These are phyloP conservation scores for Zymoseptoria passerinii DNA, from an alignment of 2,329 filamentous ascomycete genomes.

Conservation along the genomic window DNA sequence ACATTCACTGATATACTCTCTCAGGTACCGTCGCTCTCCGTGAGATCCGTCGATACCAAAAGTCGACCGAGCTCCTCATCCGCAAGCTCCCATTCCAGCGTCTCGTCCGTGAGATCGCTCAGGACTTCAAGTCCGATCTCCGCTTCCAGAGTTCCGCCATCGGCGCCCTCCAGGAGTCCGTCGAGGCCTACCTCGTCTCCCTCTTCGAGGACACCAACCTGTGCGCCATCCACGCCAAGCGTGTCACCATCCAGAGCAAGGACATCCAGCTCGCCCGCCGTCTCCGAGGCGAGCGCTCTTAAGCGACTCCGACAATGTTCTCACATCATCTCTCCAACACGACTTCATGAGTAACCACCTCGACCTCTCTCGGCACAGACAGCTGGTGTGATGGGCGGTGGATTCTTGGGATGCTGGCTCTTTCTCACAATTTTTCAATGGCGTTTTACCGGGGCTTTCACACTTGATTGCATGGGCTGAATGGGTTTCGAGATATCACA, in stretches of 20 bases:
- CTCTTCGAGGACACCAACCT: conserved; percentile 96
- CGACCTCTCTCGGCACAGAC: conserved; percentile 25
- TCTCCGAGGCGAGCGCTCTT: conserved; percentile 48
- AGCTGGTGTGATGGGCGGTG: conserved; percentile 28
- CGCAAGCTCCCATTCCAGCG: conserved; percentile 72
- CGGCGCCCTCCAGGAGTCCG: conserved; percentile 83
- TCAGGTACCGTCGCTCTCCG: conserved; percentile 73
- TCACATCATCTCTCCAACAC: conserved; percentile 17
- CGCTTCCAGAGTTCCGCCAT: conserved; percentile 97
- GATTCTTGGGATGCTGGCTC: conserved; percentile 9
- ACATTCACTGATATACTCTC: conserved; percentile 18
- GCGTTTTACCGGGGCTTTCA: conserved; percentile 18
- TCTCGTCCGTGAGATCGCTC: conserved; percentile 68
- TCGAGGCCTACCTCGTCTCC: conserved; percentile 93
- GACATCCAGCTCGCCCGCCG: conserved; percentile 82
- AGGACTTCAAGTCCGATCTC: conserved; percentile 58
- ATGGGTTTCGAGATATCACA: conserved; percentile 28
- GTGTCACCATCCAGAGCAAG: conserved; percentile 86
- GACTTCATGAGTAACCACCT: conserved; percentile 15
- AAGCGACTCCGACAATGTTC: conserved; percentile 23
- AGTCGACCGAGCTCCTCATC: conserved; percentile 77
- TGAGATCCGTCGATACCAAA: conserved; percentile 88
- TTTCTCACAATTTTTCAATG: conserved; percentile 12
- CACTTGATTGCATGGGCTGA: conserved; percentile 21
- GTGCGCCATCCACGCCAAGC: conserved; percentile 92